Evolutionary conservation across 495 filamentous ascomycete genomes (phyloP).

Genomic region (Trichoderma orchidacearum): DNA sequence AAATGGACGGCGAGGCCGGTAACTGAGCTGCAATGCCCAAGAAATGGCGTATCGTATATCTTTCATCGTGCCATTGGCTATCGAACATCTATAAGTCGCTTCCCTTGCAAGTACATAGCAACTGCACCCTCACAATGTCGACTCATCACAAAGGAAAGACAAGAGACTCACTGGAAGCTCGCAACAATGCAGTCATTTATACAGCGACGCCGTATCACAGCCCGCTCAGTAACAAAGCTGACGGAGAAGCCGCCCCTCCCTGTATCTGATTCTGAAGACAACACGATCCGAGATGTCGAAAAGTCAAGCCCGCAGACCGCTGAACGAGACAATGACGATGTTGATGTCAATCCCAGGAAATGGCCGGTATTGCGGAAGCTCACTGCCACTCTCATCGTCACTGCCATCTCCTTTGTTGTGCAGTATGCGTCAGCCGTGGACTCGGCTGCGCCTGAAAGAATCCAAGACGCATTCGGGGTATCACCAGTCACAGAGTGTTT

Average conservation of each 20-base stretch:
- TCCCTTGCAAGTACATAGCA: too few relatives aligned
- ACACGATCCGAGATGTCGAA: not conserved
- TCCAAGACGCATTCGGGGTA: conserved; percentile 31
- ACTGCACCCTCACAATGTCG: too few relatives aligned
- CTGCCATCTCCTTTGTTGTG: conserved; percentile 32
- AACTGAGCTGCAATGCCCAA: too few relatives aligned
- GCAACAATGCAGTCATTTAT: not conserved
- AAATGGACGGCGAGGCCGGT: too few relatives aligned
- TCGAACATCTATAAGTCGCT: too few relatives aligned
- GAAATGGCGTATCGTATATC: too few relatives aligned
- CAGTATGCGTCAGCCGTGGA: conserved; percentile 40
- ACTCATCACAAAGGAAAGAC: too few relatives aligned
- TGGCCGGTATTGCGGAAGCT: conserved; percentile 7
- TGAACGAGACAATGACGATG: not conserved
- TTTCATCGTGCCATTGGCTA: too few relatives aligned
- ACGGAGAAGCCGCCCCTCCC: not conserved
- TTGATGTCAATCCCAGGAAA: not conserved
- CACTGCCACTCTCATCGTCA: conserved; percentile 29
- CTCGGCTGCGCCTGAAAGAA: conserved; percentile 28
- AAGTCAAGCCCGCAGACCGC: not conserved
- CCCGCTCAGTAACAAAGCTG: not conserved
- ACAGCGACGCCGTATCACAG: not conserved
- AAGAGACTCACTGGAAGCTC: not conserved
- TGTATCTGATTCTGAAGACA: not conserved
- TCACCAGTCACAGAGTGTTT: conserved; percentile 37